A percentile compares a stretch with the other conserved stretches of the same genome.
Conservation (phyloP, 1,284 basidiomycete species). For the Mrakiaceae sp. region DNA sequence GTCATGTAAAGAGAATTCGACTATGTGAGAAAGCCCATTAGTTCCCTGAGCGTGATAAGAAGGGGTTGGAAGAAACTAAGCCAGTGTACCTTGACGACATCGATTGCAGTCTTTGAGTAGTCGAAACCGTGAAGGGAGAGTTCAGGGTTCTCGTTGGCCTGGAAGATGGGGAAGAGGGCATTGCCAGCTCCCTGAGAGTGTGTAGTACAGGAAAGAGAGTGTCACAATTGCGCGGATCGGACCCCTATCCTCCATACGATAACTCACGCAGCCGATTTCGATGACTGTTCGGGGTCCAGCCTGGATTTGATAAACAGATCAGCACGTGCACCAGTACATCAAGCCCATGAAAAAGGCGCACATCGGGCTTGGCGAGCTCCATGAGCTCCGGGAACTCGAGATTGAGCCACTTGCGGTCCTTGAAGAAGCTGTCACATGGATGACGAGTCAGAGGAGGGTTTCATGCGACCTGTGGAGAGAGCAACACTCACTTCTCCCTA, state of each 20-base stretch:
- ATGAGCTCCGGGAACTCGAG: constrained; percentile 82
- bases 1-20: constrained; percentile 55
- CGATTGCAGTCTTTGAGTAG: constrained; percentile 78
- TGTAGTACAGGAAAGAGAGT: constrained; percentile 10
- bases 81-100: constrained; percentile 64
- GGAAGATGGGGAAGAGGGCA: constrained; percentile 79
- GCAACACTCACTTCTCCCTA: constrained; percentile 34
- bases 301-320: constrained; percentile 33
- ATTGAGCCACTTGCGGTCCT: constrained; percentile 84
- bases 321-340: neutral
- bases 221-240: neutral
- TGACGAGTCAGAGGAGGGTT: no score
- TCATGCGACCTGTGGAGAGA: neutral
- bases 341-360: constrained; percentile 29
- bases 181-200: constrained; percentile 67
- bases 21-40: neutral
- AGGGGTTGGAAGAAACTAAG: neutral
- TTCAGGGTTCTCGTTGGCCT: constrained; percentile 67
- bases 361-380: constrained; percentile 54
- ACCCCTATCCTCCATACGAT: neutral
- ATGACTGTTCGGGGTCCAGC: constrained; percentile 63
- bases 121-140: constrained; percentile 70
- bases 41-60: neutral
- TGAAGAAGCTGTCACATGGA: constrained; percentile 63
- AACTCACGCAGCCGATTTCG: constrained; percentile 73